phyloP scores from a whole-genome alignment of 306 rosid genomes.

The Corylus avellana region DNA sequence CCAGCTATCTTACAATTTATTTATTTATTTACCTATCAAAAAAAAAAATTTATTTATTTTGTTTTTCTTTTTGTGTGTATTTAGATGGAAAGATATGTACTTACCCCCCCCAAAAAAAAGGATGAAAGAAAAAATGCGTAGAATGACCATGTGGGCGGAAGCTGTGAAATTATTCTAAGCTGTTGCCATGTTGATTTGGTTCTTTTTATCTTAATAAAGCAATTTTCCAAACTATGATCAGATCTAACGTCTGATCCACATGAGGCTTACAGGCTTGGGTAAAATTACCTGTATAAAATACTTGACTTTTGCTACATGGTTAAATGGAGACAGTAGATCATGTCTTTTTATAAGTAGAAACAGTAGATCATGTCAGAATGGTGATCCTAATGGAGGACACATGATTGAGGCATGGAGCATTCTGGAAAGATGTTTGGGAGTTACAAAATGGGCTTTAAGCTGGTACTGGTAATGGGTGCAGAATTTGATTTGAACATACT shows the following conservation, averaged over 20 bases:
- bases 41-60: neutral
- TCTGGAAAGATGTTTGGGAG: neutral
- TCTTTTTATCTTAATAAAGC: conserved; percentile 11
- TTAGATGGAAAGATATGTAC: neutral
- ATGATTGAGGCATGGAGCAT: neutral
- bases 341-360: neutral
- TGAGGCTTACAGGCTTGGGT: neutral
- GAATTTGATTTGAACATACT: neutral
- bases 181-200: conserved; percentile 1
- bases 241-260: neutral
- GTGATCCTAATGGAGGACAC: neutral
- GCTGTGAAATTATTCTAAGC: neutral
- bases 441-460: neutral
- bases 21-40: neutral
- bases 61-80: neutral
- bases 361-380: neutral
- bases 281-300: conserved; percentile 4
- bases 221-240: neutral
- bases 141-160: neutral
- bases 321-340: neutral
- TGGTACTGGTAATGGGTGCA: neutral
- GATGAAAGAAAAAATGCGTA: neutral
- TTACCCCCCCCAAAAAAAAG: neutral
- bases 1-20: neutral
- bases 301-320: neutral